These are phyloP conservation scores for Microbotryum lychnidis-dioicae DNA, from an alignment of 1,284 basidiomycete genomes.

Conservation along the genomic window DNA sequence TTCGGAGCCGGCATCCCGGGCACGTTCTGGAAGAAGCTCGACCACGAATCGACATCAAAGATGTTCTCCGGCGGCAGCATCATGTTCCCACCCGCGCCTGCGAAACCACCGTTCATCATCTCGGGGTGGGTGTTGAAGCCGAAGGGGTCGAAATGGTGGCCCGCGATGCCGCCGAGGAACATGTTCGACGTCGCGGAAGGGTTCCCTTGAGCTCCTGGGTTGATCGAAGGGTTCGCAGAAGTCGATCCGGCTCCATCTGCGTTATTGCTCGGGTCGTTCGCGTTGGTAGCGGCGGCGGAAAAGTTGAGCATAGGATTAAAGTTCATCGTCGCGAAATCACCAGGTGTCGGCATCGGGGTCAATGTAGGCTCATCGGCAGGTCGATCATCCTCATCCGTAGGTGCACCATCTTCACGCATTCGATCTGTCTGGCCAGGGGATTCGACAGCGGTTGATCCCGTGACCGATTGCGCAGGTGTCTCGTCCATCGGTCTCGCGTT, in stretches of 20 bases:
- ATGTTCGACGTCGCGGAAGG: background rate
- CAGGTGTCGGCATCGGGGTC: constrained; percentile 2
- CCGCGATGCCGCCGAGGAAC: background rate
- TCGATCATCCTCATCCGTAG: background rate
- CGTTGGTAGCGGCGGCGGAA: too few species aligned
- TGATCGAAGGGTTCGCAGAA: background rate
- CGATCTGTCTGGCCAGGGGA: background rate
- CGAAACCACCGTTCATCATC: background rate
- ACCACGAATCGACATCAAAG: background rate
- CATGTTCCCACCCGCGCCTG: background rate
- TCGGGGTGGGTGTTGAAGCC: background rate
- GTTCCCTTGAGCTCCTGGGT: background rate
- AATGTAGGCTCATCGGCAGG: background rate
- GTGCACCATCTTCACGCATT: background rate
- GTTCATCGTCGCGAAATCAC: constrained; percentile 15
- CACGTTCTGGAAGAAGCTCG: background rate
- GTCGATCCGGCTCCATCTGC: background rate
- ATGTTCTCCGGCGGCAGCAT: constrained; percentile 1
- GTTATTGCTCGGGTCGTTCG: too few species aligned
- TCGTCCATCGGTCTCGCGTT: background rate
- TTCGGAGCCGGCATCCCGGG: background rate
- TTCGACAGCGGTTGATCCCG: background rate
- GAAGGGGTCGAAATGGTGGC: background rate
- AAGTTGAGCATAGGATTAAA: constrained; percentile 28
- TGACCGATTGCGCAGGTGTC: background rate